A percentile compares a stretch with the other conserved stretches of the same genome.
phyloP scores from a whole-genome alignment of 805 yeast species.

The Cyberlindnera nakhonratchasimensis region DNA sequence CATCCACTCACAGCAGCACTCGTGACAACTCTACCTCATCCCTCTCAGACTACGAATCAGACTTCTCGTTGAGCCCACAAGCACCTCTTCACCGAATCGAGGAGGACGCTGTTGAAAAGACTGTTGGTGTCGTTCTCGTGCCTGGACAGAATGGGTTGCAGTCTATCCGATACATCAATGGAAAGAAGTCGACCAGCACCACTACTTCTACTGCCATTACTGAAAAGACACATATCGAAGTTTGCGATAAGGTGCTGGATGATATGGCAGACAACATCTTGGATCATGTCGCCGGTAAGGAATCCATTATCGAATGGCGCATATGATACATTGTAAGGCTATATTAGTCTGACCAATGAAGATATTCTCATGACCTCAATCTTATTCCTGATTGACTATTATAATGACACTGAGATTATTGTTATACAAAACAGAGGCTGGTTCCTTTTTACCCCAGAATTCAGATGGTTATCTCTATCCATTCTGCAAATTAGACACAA shows the following conservation, averaged over 20 bases:
- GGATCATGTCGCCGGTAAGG: conserved; percentile 14
- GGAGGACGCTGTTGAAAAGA: conserved; percentile 20
- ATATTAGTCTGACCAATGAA: too few species aligned
- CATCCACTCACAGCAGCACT: conserved; percentile 15
- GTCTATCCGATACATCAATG: conserved; percentile 8
- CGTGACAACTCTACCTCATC: conserved; percentile 27
- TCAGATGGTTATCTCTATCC: too few species aligned
- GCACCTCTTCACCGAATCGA: conserved; percentile 23
- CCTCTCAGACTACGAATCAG: conserved; percentile 23
- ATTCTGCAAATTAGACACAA: background rate
- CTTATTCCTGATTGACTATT: too few species aligned
- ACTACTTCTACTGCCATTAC: background rate
- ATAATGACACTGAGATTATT: too few species aligned
- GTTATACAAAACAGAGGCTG: background rate
- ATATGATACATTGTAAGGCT: conserved; percentile 12
- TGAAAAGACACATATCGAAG: conserved; percentile 4
- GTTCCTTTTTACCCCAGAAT: background rate
- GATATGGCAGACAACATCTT: conserved; percentile 27
- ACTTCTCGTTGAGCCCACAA: conserved; percentile 11
- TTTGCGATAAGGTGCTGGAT: conserved; percentile 23
- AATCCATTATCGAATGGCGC: conserved; percentile 23
- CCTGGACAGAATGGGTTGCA: conserved; percentile 1
- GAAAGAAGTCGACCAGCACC: conserved; percentile 4
- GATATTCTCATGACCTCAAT: too few species aligned
- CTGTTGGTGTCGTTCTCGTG: background rate